phyloP scores from a whole-genome alignment of 768 basidiomycete species.

The Multifurca ochricompacta region DNA sequence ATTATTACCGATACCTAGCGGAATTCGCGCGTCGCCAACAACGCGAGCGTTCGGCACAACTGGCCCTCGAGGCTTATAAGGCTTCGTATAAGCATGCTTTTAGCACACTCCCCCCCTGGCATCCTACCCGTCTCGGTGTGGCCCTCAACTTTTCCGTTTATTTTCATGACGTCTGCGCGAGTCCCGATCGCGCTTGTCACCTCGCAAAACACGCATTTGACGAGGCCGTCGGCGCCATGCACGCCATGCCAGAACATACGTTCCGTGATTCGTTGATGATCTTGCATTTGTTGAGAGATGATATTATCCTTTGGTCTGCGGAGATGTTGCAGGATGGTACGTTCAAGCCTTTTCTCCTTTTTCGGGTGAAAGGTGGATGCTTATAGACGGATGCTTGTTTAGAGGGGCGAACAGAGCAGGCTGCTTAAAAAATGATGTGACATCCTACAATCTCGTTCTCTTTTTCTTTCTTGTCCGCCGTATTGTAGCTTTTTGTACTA shows the following conservation, averaged over 20 bases:
- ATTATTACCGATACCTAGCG: constrained; percentile 87
- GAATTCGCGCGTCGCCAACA: constrained; percentile 73
- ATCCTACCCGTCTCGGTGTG: constrained; percentile 82
- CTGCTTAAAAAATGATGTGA: not conserved
- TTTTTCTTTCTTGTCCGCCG: not conserved
- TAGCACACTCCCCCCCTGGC: constrained; percentile 63
- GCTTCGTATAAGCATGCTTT: constrained; percentile 76
- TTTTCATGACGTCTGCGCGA: constrained; percentile 81
- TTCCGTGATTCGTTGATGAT: constrained; percentile 79
- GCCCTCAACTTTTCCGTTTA: constrained; percentile 94
- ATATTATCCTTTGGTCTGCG: constrained; percentile 77
- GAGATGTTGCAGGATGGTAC: constrained; percentile 50
- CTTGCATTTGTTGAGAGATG: constrained; percentile 74
- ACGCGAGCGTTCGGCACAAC: constrained; percentile 59
- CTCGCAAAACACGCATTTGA: constrained; percentile 90
- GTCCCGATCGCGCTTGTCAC: constrained; percentile 80
- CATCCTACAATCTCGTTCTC: not conserved
- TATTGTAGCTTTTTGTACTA: constrained; percentile 6
- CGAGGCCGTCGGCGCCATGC: constrained; percentile 58
- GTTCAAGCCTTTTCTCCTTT: not conserved
- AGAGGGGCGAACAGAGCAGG: constrained; percentile 6
- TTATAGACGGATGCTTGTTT: not conserved
- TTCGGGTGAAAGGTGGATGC: too few relatives aligned
- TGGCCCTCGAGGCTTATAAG: constrained; percentile 81
- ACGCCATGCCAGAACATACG: constrained; percentile 36